phyloP scores from a whole-genome alignment of 495 filamentous ascomycete genomes.

The Penicillium mononematosum region DNA sequence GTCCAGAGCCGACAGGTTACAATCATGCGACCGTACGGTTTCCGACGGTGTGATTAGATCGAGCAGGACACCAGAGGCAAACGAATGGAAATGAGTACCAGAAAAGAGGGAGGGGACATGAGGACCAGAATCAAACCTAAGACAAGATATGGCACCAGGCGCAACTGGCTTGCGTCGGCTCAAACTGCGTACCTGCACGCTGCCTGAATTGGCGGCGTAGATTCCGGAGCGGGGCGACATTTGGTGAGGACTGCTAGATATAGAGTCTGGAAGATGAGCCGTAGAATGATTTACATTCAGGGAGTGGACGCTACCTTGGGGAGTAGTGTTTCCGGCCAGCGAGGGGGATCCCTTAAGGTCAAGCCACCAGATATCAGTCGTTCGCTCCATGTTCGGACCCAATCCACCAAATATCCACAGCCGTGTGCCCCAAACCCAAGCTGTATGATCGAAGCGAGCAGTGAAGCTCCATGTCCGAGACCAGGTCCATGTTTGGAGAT shows the following conservation, averaged over 20 bases:
- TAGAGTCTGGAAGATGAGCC: conserved; percentile 47
- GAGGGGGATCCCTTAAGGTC: conserved; percentile 87
- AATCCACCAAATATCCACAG: conserved; percentile 98
- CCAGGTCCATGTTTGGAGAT: conserved; percentile 97
- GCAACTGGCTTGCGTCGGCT: conserved; percentile 68
- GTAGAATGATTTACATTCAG: conserved; percentile 27
- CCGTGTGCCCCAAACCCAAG: conserved; percentile 84
- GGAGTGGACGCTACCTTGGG: conserved; percentile 62
- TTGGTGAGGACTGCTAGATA: conserved; percentile 41
- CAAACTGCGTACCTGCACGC: conserved; percentile 76
- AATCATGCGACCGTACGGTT: conserved; percentile 79
- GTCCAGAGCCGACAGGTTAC: conserved; percentile 84
- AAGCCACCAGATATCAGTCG: conserved; percentile 93
- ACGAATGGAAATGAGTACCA: conserved; percentile 91
- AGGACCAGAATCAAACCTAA: conserved; percentile 84
- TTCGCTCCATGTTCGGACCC: conserved; percentile 92
- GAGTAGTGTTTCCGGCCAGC: conserved; percentile 65
- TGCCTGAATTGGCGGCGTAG: conserved; percentile 87
- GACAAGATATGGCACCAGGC: conserved; percentile 83
- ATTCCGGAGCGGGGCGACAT: conserved; percentile 59
- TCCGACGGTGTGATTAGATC: conserved; percentile 92
- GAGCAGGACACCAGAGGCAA: conserved; percentile 86
- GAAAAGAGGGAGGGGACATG: conserved; percentile 84
- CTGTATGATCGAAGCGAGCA: conserved; percentile 87
- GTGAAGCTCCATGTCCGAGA: conserved; percentile 95